Percentiles rank a stretch among this genome's conserved stretches.
Conservation (phyloP, 83 land plant species). For the Larix sibirica region DNA sequence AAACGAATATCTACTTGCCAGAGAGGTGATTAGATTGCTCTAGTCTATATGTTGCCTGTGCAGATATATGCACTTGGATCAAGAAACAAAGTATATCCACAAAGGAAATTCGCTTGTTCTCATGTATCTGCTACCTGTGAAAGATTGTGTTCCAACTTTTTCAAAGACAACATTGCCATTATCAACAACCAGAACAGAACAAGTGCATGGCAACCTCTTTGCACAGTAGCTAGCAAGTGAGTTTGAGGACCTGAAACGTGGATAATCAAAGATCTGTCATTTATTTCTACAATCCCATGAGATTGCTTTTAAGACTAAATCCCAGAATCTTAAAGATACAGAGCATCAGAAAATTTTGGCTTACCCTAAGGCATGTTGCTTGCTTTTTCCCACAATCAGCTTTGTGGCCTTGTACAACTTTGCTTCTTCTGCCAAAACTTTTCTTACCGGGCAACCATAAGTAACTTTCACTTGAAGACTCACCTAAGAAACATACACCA, state of each 20-base stretch:
- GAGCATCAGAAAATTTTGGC: not conserved
- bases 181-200: constrained; percentile 36
- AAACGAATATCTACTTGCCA: not conserved
- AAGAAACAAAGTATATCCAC: not conserved
- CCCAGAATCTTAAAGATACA: not conserved
- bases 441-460: constrained; percentile 15
- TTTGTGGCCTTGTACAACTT: constrained; percentile 2
- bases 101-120: not conserved
- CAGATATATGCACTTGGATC: not conserved
- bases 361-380: constrained; percentile 3
- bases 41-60: not conserved
- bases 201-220: constrained; percentile 30
- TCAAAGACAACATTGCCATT: constrained; percentile 48
- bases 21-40: not conserved
- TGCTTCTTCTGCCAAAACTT: constrained; percentile 18
- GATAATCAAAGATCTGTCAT: not conserved
- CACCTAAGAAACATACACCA: not conserved
- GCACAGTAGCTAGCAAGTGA: constrained; percentile 53
- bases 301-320: not conserved
- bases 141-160: constrained; percentile 24
- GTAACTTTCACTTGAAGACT: constrained; percentile 18
- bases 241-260: constrained; percentile 20
- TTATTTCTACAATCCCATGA: not conserved
- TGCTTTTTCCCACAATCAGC: constrained; percentile 15
- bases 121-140: not conserved